Conservation (phyloP, 805 yeast genomes). For the Cyberlindnera mississippiensis region DNA sequence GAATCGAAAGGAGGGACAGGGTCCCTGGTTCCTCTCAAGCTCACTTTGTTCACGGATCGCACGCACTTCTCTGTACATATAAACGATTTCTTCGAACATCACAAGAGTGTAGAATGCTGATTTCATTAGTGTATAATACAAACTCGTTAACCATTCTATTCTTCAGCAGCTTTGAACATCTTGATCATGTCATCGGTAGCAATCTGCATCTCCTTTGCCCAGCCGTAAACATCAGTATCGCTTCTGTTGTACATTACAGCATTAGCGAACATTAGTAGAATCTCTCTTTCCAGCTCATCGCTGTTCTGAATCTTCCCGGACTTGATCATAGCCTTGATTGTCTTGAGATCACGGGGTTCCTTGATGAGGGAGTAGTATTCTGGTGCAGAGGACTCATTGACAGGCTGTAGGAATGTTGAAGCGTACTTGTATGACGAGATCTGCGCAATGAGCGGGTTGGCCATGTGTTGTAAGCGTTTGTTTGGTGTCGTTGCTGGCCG, state of each 20-base stretch:
- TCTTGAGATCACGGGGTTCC: slow-evolving; percentile 65
- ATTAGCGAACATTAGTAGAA: slow-evolving; percentile 76
- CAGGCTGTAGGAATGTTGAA: slow-evolving; percentile 70
- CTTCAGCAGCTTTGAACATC: slow-evolving; percentile 55
- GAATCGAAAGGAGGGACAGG: neutral
- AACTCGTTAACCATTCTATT: neutral
- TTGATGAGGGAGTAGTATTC: slow-evolving; percentile 59
- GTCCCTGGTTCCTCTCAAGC: neutral
- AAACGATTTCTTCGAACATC: neutral
- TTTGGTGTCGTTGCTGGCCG: slow-evolving; percentile 24
- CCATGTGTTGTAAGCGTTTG: slow-evolving; percentile 58
- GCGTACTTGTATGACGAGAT: slow-evolving; percentile 70
- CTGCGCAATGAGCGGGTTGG: slow-evolving; percentile 57
- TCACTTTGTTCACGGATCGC: too few species aligned
- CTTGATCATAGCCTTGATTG: slow-evolving; percentile 53
- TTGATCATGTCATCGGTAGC: slow-evolving; percentile 56
- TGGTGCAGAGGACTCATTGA: slow-evolving; percentile 62
- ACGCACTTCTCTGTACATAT: neutral
- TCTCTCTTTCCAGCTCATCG: slow-evolving; percentile 58
- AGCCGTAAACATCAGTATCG: slow-evolving; percentile 54
- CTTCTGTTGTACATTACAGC: slow-evolving; percentile 77
- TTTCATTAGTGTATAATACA: neutral
- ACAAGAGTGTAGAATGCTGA: too few species aligned
- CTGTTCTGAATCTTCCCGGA: slow-evolving; percentile 49
- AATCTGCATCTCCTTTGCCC: slow-evolving; percentile 67